Conservation (phyloP, 2,329 filamentous ascomycete species). For the Elsinoe necatrix region DNA sequence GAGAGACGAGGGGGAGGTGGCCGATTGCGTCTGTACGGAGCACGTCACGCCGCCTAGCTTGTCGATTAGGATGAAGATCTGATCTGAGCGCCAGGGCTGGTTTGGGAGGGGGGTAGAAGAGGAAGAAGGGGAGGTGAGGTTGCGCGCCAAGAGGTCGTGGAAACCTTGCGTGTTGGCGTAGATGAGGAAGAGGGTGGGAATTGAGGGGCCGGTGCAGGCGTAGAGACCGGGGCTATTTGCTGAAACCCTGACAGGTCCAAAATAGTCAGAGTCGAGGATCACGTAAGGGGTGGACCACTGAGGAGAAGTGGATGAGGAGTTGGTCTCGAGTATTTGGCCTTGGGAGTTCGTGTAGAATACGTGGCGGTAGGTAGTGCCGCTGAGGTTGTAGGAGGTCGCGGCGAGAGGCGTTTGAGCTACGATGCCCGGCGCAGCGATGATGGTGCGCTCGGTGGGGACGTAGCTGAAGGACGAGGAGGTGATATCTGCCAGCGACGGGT, state of each 20-base stretch:
- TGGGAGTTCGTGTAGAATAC: constrained; percentile 8
- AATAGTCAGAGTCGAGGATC: background rate
- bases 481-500: background rate
- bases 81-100: background rate
- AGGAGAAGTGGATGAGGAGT: background rate
- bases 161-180: background rate
- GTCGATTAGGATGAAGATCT: background rate
- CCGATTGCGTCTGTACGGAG: background rate
- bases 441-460: background rate
- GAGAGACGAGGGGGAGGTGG: background rate
- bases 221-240: background rate
- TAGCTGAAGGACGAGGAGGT: constrained; percentile 90
- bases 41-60: background rate
- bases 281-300: background rate
- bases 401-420: background rate
- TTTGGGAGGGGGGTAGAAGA: background rate
- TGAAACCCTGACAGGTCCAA: background rate
- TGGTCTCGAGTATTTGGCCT: background rate
- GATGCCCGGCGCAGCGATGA: background rate
- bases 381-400: background rate
- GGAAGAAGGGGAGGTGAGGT: background rate
- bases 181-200: background rate
- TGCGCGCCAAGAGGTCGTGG: background rate
- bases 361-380: background rate
- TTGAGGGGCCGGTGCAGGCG: background rate